A percentile compares a stretch with the other conserved stretches of the same genome.
These are phyloP conservation scores for Phytophthora syringae DNA, from an alignment of 352 stramenopile species.

Conservation along the genomic window DNA sequence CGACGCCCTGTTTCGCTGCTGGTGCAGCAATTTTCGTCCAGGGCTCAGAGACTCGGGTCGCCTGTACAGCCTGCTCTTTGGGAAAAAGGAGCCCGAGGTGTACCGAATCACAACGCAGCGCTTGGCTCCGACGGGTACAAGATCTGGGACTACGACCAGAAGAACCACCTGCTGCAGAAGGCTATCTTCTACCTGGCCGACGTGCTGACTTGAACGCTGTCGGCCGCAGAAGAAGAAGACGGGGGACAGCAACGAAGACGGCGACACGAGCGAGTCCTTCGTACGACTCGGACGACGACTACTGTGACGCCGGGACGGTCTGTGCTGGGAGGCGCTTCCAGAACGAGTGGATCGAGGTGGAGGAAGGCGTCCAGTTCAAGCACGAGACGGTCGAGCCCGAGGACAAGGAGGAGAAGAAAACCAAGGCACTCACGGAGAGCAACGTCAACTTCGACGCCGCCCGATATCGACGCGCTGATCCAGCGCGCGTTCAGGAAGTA, in stretches of 20 bases:
- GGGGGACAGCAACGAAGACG: conserved; percentile 21
- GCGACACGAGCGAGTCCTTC: conserved; percentile 26
- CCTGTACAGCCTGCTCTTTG: conserved; percentile 21
- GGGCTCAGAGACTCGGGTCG: conserved; percentile 17
- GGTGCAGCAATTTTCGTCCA: conserved; percentile 37
- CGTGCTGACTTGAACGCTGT: too few species aligned
- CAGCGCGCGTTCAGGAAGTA: conserved; percentile 43
- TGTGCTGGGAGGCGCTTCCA: conserved; percentile 52
- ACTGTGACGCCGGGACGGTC: conserved; percentile 37
- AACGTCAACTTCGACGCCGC: conserved; percentile 35
- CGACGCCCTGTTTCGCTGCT: conserved; percentile 51
- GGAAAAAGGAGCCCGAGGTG: conserved; percentile 28
- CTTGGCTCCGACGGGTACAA: conserved; percentile 40
- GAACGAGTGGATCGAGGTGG: conserved; percentile 56
- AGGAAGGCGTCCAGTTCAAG: conserved; percentile 33
- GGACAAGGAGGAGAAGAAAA: conserved; percentile 30
- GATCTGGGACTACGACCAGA: conserved; percentile 44
- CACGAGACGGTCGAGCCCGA: conserved; percentile 31
- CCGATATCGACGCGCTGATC: conserved; percentile 50
- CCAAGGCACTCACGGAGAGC: conserved; percentile 26
- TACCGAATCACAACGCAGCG: conserved; percentile 37
- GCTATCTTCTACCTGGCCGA: conserved; percentile 54
- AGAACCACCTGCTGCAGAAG: conserved; percentile 55
- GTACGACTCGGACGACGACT: conserved; percentile 20
- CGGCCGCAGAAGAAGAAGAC: conserved; percentile 19